Conservation (phyloP, 768 basidiomycete genomes). For the Boletus vermiculosoides region DNA sequence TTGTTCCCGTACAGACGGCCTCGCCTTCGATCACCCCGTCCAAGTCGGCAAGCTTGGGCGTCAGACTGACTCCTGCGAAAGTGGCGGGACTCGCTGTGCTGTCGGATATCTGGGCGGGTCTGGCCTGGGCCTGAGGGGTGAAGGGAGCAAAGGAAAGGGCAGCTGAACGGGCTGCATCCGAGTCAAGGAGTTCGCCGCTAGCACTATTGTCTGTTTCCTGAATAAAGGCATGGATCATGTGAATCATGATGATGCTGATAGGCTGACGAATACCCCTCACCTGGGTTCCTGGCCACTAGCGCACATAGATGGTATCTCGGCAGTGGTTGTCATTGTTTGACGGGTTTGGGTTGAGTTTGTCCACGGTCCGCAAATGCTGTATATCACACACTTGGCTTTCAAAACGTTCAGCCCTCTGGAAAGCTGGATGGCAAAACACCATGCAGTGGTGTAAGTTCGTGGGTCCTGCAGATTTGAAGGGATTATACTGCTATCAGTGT, state of each 20-base stretch:
- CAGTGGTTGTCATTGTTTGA: slow-evolving; percentile 10
- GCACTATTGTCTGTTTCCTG: neutral
- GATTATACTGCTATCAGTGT: too few relatives aligned
- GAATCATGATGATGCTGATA: slow-evolving; percentile 12
- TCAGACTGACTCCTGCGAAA: neutral
- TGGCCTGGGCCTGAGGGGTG: neutral
- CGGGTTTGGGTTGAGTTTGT: neutral
- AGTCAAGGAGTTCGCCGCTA: neutral
- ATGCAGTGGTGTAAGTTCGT: too few relatives aligned
- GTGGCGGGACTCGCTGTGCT: neutral
- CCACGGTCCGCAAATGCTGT: slow-evolving; percentile 4
- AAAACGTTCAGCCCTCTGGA: too few relatives aligned
- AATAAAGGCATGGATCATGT: slow-evolving; percentile 4
- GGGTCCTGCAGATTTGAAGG: too few relatives aligned
- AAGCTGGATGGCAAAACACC: too few relatives aligned
- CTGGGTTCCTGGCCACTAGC: slow-evolving; percentile 18
- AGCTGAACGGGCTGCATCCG: slow-evolving; percentile 3
- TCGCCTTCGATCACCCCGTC: neutral
- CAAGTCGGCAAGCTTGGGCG: slow-evolving; percentile 1
- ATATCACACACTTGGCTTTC: neutral
- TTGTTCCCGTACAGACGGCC: neutral
- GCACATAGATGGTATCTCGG: slow-evolving; percentile 14
- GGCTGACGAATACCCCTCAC: neutral
- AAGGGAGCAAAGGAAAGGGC: neutral
- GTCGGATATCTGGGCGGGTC: slow-evolving; percentile 1